Base-by-base conservation (phyloP, 2,329 filamentous ascomycete genomes). In the Penicillium paneum region DNA sequence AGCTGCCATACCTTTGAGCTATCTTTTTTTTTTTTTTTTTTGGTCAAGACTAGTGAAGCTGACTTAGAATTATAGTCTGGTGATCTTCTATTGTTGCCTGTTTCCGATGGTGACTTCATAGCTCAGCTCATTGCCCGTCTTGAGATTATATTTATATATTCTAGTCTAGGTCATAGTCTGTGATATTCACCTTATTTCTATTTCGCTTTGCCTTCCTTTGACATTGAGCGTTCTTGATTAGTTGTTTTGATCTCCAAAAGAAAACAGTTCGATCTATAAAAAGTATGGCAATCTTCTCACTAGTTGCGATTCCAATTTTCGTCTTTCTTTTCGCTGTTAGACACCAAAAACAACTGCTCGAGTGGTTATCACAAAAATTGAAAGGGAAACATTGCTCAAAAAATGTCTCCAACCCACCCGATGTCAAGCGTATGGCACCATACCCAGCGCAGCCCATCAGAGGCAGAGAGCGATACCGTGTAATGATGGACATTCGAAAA, bases 401-500 rank as follows among this genome's bases (percentile, higher is more conserved):
- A 50, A 47, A 55, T 55, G 46, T 26, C 39, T 55, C 51, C 36
- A 52, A 41, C 36, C 56, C 56, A 26, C 52, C 59, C 15, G 60
- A 75, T 39, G 57, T 71, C 35, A 71, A 72, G 45, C 64, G 64
- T 35, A 65, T 71, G 61, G 61, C 66, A 26, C 72, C 72, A 8
- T 75, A 74, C 56, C 73, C 73, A 26, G 66, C 67, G 10, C 67
- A 69, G 42, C 70, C 71, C 28, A 75, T 76, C 58, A 71, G 67
- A 52, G 73, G 72, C 8, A 64, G 69, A 52, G 70, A 71, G 36
- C 66, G 69, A 57, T 74, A 76, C 44, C 69, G 72, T 29, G 74
- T 78, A 42, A 76, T 76, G 58, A 79, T 81, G 73, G 77, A 78
- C 15, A 68, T 82, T 15, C 73, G 71, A 49, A 76, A 73, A 52